Evolutionary conservation across 2,329 filamentous ascomycete species (phyloP), one percentile per base, ranked within the genome.

Genomic region (Ceratocystis cubensis): DNA sequence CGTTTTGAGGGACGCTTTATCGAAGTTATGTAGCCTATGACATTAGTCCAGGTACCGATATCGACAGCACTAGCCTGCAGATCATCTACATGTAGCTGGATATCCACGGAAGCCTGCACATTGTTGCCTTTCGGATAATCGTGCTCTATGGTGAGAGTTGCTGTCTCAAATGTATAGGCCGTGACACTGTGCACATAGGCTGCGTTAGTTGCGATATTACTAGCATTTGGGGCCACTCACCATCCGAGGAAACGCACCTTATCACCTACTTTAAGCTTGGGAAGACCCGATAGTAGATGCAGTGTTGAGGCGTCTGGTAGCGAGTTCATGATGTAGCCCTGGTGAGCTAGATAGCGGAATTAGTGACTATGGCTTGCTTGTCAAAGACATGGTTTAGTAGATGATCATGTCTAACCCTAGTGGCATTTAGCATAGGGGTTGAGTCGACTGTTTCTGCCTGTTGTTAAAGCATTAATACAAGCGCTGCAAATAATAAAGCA

Each of bases 211-310:
- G 20, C 5, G n/a, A 41, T 22, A 59, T 10, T 22, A n/a, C 22
- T n/a, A 10, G 8, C 13, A 5, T 45, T 15, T 7, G 20, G 56
- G n/a, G 22, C 28, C 17, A 64, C 85, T 77, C 81, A 96, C 93
- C 92, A 96, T 75, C 91, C 92, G 63, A 97, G 77, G 75, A 97
- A 96, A 69, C 93, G 87, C 69, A 96, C 87, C 77, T 97, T 97
- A n/a, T 85, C 83, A 50, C 83, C 83, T 15, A 77, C 70, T n/a
- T 77, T 73, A 62, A 78, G 77, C 63, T 73, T 72, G 2, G 81
- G 77, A 15, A 92, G 76, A 66, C 82, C 78, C 15, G 82, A 84
- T 65, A 93, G 79, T 68, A 91, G 84, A 68, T 86, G 84, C 50
- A 86, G 78, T 67, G 77, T 79, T 25, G 86, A 87, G 5, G 90